These are phyloP conservation scores for Aspergillus affinis DNA, from an alignment of 495 filamentous ascomycete genomes.

Conservation along the genomic window DNA sequence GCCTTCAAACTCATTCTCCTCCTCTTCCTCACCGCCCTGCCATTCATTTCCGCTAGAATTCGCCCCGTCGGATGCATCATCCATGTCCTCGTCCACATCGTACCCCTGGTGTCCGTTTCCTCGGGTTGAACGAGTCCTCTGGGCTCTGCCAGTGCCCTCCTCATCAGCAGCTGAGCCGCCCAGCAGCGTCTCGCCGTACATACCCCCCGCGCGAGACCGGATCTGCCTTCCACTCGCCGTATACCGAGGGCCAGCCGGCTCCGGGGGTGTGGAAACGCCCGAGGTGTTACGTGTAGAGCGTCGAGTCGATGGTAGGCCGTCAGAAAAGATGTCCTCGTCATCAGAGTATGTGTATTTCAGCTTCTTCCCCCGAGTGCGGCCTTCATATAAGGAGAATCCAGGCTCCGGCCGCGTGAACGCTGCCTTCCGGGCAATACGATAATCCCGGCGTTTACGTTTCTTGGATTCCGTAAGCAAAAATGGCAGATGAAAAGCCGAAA, in stretches of 20 bases:
- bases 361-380: slow-evolving; percentile 90
- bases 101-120: slow-evolving; percentile 53
- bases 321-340: slow-evolving; percentile 77
- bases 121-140: slow-evolving; percentile 31
- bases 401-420: slow-evolving; percentile 85
- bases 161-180: slow-evolving; percentile 48
- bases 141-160: slow-evolving; percentile 31
- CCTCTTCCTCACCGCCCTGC: slow-evolving; percentile 70
- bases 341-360: slow-evolving; percentile 96
- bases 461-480: slow-evolving; percentile 40
- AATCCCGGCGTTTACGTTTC: slow-evolving; percentile 93
- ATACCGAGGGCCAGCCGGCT: slow-evolving; percentile 69
- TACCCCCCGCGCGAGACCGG: slow-evolving; percentile 67
- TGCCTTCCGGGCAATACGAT: slow-evolving; percentile 80
- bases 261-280: slow-evolving; percentile 66
- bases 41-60: slow-evolving; percentile 58
- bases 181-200: slow-evolving; percentile 73
- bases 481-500: background rate
- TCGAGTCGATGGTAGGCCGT: slow-evolving; percentile 61
- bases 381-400: slow-evolving; percentile 92
- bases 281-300: slow-evolving; percentile 72
- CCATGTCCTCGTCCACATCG: slow-evolving; percentile 56
- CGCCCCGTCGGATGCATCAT: slow-evolving; percentile 63
- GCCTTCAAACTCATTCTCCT: slow-evolving; percentile 65
- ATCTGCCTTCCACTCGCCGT: slow-evolving; percentile 92